A percentile compares a stretch with the other conserved stretches of the same genome.
Conservation (phyloP, 2,329 filamentous ascomycete species). For the Fusarium sp. region DNA sequence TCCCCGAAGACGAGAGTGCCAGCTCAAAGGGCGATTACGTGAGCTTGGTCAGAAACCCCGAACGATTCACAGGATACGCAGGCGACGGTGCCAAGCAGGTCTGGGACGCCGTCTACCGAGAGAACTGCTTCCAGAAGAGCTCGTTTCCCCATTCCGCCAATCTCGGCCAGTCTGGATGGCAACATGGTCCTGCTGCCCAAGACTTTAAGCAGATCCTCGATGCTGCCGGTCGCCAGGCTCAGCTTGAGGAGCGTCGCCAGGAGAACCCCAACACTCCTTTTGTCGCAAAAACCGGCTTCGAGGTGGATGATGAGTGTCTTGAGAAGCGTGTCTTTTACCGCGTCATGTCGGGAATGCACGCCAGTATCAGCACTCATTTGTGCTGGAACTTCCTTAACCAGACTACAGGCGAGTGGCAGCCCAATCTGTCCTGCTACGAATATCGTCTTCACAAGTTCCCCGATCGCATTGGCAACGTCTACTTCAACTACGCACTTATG, state of each 20-base stretch:
- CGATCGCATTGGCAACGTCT: slow-evolving; percentile 95
- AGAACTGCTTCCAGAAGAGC: slow-evolving; percentile 90
- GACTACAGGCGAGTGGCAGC: slow-evolving; percentile 92
- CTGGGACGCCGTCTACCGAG: slow-evolving; percentile 96
- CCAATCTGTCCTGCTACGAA: slow-evolving; percentile 91
- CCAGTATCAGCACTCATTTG: slow-evolving; percentile 94
- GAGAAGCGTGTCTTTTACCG: slow-evolving; percentile 99
- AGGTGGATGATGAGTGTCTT: slow-evolving; percentile 91
- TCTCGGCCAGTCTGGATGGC: slow-evolving; percentile 62
- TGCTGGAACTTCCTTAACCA: slow-evolving; percentile 98
- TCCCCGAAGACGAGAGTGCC: slow-evolving; percentile 93
- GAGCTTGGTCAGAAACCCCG: slow-evolving; percentile 91
- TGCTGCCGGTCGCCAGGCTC: slow-evolving; percentile 71
- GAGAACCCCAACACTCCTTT: slow-evolving; percentile 68
- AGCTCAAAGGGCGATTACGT: slow-evolving; percentile 95
- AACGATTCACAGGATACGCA: slow-evolving; percentile 94
- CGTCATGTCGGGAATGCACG: slow-evolving; percentile 97
- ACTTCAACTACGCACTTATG: slow-evolving; percentile 99
- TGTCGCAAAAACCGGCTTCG: slow-evolving; percentile 75
- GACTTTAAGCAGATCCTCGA: slow-evolving; percentile 75
- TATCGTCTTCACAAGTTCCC: slow-evolving; percentile 86
- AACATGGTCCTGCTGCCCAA: slow-evolving; percentile 68
- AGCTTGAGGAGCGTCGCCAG: slow-evolving; percentile 67
- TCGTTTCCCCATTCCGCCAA: slow-evolving; percentile 73
- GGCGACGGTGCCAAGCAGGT: slow-evolving; percentile 89